Conservation (phyloP, 805 yeast species). For the Schwanniomyces polymorphus region DNA sequence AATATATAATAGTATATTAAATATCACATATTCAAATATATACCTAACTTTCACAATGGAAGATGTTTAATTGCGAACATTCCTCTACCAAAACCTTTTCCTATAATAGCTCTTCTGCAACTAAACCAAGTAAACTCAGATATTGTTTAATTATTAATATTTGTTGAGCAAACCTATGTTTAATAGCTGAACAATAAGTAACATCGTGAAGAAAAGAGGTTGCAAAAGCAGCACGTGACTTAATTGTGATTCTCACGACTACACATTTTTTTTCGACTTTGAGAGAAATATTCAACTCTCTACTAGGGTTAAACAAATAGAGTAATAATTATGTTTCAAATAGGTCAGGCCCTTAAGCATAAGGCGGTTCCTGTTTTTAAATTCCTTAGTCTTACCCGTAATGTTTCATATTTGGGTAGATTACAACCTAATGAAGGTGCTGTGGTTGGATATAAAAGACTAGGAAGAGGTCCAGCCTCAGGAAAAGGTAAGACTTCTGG, state of each 20-base stretch:
- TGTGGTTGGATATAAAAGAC: constrained; percentile 60
- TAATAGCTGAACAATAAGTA: no score
- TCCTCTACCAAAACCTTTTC: no score
- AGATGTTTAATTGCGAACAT: no score
- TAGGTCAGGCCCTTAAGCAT: constrained; percentile 4
- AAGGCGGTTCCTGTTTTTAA: constrained; percentile 1
- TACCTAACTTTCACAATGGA: no score
- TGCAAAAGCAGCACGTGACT: neutral
- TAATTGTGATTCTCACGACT: neutral
- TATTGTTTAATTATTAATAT: no score
- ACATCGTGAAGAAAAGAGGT: neutral
- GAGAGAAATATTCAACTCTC: neutral
- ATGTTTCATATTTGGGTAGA: constrained; percentile 49
- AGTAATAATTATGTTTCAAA: constrained; percentile 7
- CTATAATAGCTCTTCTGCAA: no score
- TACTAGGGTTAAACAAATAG: neutral
- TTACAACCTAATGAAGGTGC: constrained; percentile 65
- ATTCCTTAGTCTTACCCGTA: constrained; percentile 20
- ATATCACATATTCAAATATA: no score
- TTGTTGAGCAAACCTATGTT: no score
- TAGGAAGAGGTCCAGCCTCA: constrained; percentile 96
- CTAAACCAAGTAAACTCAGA: no score
- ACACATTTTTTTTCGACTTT: neutral
- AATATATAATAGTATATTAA: no score
- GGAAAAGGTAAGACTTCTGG: constrained; percentile 94